Evolutionary conservation across 768 basidiomycete genomes (phyloP), one percentile per base, ranked within the genome.

Genomic region (Hygrocybe coccinea): DNA sequence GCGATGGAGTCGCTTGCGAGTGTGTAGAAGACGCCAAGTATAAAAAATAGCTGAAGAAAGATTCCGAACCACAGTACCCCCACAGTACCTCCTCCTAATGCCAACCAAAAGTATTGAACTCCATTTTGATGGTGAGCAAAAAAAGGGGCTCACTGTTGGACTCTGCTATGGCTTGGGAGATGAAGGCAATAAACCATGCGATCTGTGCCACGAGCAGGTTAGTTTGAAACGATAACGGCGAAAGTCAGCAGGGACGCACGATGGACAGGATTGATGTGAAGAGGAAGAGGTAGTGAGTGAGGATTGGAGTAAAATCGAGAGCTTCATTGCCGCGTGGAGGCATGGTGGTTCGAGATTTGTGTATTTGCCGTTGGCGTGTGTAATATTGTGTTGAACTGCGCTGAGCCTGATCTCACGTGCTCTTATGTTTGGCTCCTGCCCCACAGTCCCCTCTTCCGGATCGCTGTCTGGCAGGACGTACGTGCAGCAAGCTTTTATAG

Each of bases 231-330:
- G 56, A 49, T 25, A 50, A 21, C 49, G 15, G n/a, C 36, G 50
- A n/a, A 37, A 57, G 22, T 52, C 54, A 56, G 37, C 33, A 52
- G 67, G 47, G 56, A 77, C 89, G 63, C 60, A 93, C 90, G 56
- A 90, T 67, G 33, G 91, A 77, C 47, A 97, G 79, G 52, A 93
- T 80, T 57, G 86, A 86, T 1, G 94, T 95, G 66, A 91, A 86
- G 24, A 95, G 78, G 67, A 95, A 94, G 66, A 95, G 79, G 66
- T 95, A 93, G 67, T 95, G 92, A 15, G 91, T 90, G 55, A 92
- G 78, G 59, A 95, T 88, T 58, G 90, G 92, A 1, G 87, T 90
- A 55, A 93, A 89, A 71, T 93, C 90, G 61, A 89, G 80, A n/a
- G 88, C 77, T 74, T 78, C 79, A 64, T 72, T 80, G 65, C 74